These are phyloP conservation scores for Hypoxylon sp. DNA, from an alignment of 2,329 filamentous ascomycete genomes.

Conservation along the genomic window DNA sequence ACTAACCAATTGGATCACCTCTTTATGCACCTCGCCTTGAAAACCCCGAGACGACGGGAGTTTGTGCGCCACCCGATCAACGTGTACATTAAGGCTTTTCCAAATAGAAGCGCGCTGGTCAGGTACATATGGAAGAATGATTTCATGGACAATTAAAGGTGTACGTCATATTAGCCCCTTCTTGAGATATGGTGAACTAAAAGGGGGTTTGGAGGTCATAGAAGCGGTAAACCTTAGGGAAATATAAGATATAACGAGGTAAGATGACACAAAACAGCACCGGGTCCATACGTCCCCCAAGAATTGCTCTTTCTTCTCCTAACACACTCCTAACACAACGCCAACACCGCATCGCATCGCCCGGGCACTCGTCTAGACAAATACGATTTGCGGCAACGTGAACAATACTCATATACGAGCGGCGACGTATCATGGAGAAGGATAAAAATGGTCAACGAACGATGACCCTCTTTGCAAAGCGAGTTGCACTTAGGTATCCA, in stretches of 20 bases:
- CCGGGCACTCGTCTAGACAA: background rate
- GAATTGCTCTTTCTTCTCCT: too few relatives aligned
- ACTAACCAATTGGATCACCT: background rate
- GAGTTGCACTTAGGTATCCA: background rate
- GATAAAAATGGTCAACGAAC: background rate
- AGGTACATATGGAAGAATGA: background rate
- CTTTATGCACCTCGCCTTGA: constrained; percentile 3
- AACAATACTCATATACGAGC: background rate
- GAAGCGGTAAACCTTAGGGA: too few relatives aligned
- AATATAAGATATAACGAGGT: too few relatives aligned
- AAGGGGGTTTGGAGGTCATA: too few relatives aligned
- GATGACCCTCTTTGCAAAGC: background rate
- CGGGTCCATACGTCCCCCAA: too few relatives aligned
- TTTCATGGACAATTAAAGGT: background rate
- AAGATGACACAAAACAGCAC: too few relatives aligned
- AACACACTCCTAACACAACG: too few relatives aligned
- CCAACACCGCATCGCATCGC: too few relatives aligned
- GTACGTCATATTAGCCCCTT: background rate
- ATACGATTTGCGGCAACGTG: background rate
- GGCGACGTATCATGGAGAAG: background rate
- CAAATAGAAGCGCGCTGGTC: background rate
- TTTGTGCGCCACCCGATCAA: background rate
- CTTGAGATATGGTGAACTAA: too few relatives aligned
- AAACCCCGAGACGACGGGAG: background rate
- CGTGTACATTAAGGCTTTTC: background rate